A percentile compares a stretch with the other conserved stretches of the same genome.
phyloP scores from a whole-genome alignment of 192 early-diverging fungal species.

The Haplosporangium gracile region DNA sequence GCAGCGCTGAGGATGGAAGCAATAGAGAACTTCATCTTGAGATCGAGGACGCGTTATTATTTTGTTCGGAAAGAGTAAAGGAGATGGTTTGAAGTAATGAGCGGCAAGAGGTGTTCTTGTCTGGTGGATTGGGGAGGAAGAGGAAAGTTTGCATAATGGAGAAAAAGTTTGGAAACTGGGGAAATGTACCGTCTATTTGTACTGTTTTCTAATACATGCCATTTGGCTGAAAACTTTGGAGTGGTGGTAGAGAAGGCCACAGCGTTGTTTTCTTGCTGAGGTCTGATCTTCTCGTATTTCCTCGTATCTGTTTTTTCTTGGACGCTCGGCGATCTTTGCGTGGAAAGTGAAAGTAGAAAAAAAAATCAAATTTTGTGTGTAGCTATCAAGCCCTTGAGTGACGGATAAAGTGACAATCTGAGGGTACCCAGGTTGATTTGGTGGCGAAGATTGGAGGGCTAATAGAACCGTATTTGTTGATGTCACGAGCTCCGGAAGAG shows the following conservation, averaged over 20 bases:
- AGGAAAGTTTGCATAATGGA: neutral
- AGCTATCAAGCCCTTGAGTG: neutral
- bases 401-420: neutral
- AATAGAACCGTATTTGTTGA: neutral
- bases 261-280: neutral
- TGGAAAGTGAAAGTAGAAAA: neutral
- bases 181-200: neutral
- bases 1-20: conserved; percentile 5
- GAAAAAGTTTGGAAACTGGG: neutral
- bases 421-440: neutral
- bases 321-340: neutral
- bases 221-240: neutral
- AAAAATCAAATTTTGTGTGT: neutral
- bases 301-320: neutral
- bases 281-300: neutral
- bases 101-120: neutral
- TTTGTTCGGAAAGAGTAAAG: neutral
- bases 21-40: conserved; percentile 15
- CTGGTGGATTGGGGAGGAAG: neutral
- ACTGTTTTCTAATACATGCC: neutral
- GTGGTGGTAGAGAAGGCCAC: neutral
- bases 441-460: neutral
- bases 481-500: neutral
- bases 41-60: neutral
- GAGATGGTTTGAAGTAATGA: neutral